Evolutionary conservation across 108 stramenopile species (phyloP).

Genomic region (Conticribra weissflogii): DNA sequence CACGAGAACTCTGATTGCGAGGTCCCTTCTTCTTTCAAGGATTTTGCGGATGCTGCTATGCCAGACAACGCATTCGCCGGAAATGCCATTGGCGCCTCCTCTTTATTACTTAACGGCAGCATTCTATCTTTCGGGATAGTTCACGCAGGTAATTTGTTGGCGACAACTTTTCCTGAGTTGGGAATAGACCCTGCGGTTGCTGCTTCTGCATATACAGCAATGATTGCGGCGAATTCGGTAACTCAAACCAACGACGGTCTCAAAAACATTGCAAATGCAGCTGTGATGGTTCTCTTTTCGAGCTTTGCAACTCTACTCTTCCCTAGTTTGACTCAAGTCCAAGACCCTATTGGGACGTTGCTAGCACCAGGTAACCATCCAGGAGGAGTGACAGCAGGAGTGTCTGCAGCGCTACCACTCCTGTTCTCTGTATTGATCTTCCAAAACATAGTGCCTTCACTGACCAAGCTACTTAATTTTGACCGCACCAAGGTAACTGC

Average conservation of each 20-base stretch:
- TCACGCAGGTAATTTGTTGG: conserved; percentile 49
- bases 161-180: conserved; percentile 24
- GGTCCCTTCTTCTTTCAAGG: conserved; percentile 70
- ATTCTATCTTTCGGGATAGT: conserved; percentile 61
- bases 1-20: conserved; percentile 57
- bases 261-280: conserved; percentile 52
- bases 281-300: conserved; percentile 62
- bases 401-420: conserved; percentile 54
- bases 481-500: conserved; percentile 56
- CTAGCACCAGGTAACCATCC: conserved; percentile 32
- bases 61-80: conserved; percentile 32
- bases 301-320: conserved; percentile 59
- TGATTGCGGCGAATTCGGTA: conserved; percentile 40
- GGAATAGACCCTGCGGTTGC: conserved; percentile 25
- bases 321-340: conserved; percentile 61
- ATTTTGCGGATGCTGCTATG: conserved; percentile 71
- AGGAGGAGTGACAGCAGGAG: conserved; percentile 15
- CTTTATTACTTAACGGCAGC: conserved; percentile 60
- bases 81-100: conserved; percentile 47
- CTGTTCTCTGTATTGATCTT: conserved; percentile 60
- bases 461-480: conserved; percentile 69
- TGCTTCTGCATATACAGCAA: conserved; percentile 22
- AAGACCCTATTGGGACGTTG: conserved; percentile 58
- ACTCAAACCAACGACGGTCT: conserved; percentile 53
- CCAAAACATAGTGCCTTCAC: conserved; percentile 83